phyloP scores from a whole-genome alignment of 768 basidiomycete genomes.

The Boletus pseudopeckii region DNA sequence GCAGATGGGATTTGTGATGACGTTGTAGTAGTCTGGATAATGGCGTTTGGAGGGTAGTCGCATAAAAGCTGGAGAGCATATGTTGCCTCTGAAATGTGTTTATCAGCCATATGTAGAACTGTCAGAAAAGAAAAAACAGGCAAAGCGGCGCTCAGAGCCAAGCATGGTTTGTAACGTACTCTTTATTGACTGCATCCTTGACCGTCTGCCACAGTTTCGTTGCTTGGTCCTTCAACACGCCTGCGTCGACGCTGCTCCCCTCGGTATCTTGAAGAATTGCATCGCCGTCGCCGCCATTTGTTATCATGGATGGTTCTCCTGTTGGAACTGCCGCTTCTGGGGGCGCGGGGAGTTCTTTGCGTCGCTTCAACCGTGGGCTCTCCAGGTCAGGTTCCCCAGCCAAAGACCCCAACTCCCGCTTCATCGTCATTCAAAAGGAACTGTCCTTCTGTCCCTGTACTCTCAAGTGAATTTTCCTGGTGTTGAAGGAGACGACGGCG shows the following conservation, averaged over 20 bases:
- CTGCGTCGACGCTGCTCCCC: constrained; percentile 22
- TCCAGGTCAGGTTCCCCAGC: constrained; percentile 40
- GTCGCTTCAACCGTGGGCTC: constrained; percentile 49
- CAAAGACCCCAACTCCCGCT: constrained; percentile 47
- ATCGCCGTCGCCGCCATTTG: constrained; percentile 27
- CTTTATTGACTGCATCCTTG: constrained; percentile 82
- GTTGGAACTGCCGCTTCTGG: constrained; percentile 40
- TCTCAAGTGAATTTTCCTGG: constrained; percentile 27
- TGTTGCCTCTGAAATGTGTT: constrained; percentile 51
- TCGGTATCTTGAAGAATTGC: constrained; percentile 19
- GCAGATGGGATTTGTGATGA: constrained; percentile 80
- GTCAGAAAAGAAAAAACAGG: constrained; percentile 45
- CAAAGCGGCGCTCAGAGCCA: constrained; percentile 29
- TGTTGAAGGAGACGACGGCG: constrained; percentile 27
- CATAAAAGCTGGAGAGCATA: constrained; percentile 62
- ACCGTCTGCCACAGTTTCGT: constrained; percentile 72
- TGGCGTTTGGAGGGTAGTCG: constrained; percentile 65
- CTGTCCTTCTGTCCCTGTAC: constrained; percentile 11
- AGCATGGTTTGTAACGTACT: constrained; percentile 64
- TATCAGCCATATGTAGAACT: constrained; percentile 30
- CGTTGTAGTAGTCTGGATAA: constrained; percentile 83
- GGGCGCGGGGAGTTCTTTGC: constrained; percentile 40
- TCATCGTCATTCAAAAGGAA: constrained; percentile 39
- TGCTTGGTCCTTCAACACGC: constrained; percentile 58
- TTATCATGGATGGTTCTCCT: constrained; percentile 32